phyloP scores from a whole-genome alignment of 495 filamentous ascomycete species.

The Halenospora varia region DNA sequence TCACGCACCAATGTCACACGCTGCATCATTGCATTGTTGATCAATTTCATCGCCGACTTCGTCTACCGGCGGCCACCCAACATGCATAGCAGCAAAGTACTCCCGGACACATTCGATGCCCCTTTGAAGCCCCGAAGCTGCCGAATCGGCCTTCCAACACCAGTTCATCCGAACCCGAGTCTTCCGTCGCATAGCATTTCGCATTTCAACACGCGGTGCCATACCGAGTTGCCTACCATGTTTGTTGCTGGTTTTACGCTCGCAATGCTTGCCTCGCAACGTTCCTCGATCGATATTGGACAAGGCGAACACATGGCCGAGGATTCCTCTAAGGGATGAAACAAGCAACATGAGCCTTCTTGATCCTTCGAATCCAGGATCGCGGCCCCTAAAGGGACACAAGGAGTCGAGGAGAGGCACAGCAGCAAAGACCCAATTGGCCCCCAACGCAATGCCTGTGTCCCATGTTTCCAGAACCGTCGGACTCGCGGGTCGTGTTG shows the following conservation, averaged over 20 bases:
- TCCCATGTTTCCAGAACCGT: no score
- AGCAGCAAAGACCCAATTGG: no score
- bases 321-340: not conserved
- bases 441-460: not conserved
- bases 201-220: not conserved
- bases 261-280: no score
- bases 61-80: not conserved
- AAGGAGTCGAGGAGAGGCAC: not conserved
- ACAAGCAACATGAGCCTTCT: not conserved
- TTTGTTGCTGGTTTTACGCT: no score
- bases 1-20: no score
- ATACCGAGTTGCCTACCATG: not conserved
- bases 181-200: not conserved
- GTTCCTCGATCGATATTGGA: not conserved
- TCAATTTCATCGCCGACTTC: no score
- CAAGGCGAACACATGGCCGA: not conserved
- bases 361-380: not conserved
- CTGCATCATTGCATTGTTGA: no score
- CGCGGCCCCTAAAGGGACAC: no score
- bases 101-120: no score
- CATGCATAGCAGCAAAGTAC: not conserved
- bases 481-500: no score
- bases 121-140: no score
- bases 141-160: not conserved
- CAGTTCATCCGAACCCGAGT: not conserved